Evolutionary conservation across 108 stramenopile genomes (phyloP), one percentile per base, ranked within the genome.

Genomic region (Cyclotella baltica): DNA sequence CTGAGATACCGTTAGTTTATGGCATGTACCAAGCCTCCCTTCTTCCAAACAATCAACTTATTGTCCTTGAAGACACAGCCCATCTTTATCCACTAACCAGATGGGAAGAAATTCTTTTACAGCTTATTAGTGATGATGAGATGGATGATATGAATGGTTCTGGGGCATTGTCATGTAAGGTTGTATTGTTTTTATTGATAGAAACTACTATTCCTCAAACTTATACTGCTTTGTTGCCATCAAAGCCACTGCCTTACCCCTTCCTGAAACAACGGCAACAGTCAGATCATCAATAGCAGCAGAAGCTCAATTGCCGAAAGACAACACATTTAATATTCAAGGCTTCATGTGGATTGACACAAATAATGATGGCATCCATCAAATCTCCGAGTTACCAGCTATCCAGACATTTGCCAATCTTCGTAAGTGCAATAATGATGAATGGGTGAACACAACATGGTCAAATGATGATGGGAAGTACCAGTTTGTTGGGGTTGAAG

Each of bases 91-190:
- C 63, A 27, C 29, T 31, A 8, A 27, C 27, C 22, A 37, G 30
- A 22, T 64, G 63, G 63, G 30, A 31, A 20, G 63, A 64, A 8
- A 64, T 64, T 46, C 30, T 64, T n/a, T 8, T 22, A 37, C 31
- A 64, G 19, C 30, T 64, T 6, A 64, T 64, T 8, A 13, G 40
- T 43, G 40, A 43, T 10, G 40, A 43, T 13, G n/a, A n/a, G n/a
- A n/a, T n/a, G n/a, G 40, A 43, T 43, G 40, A 6, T 10, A n/a
- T n/a, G n/a, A n/a, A n/a, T n/a, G n/a, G n/a, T n/a, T n/a, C n/a
- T n/a, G n/a, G n/a, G n/a, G n/a, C n/a, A n/a, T n/a, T n/a, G n/a
- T n/a, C n/a, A n/a, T n/a, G n/a, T n/a, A n/a, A n/a, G n/a, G n/a
- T n/a, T n/a, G n/a, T n/a, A n/a, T n/a, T n/a, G n/a, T n/a, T n/a